phyloP scores from a whole-genome alignment of 305 asterid genomes.

The Fraxinus greggii region DNA sequence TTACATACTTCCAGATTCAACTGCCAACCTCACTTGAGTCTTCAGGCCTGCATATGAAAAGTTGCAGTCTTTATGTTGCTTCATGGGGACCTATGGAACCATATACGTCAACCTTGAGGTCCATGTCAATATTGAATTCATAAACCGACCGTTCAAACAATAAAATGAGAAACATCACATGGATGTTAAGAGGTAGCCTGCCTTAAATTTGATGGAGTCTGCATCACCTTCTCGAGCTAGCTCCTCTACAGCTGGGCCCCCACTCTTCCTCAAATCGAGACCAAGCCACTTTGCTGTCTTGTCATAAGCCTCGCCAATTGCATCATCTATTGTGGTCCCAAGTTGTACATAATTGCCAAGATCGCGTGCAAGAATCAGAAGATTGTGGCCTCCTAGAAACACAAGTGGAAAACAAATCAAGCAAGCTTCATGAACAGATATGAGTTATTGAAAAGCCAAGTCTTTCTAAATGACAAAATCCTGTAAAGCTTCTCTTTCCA shows the following conservation, averaged over 20 bases:
- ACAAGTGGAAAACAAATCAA: constrained; percentile 12
- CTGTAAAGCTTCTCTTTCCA: not conserved
- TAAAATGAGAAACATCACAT: not conserved
- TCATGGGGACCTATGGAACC: constrained; percentile 86
- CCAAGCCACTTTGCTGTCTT: constrained; percentile 99
- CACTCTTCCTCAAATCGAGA: constrained; percentile 90
- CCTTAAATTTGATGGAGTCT: constrained; percentile 62
- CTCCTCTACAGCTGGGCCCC: constrained; percentile 96
- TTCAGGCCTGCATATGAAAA: constrained; percentile 97
- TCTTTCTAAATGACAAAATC: not conserved
- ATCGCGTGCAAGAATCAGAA: constrained; percentile 85
- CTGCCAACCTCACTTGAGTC: constrained; percentile 95
- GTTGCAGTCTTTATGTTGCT: constrained; percentile 93
- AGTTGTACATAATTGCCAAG: constrained; percentile 92
- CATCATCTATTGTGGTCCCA: constrained; percentile 93
- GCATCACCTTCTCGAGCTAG: constrained; percentile 91
- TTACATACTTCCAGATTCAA: constrained; percentile 82
- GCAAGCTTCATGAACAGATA: constrained; percentile 18
- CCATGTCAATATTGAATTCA: not conserved
- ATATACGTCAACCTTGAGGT: constrained; percentile 22
- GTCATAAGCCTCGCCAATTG: constrained; percentile 97
- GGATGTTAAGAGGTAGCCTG: constrained; percentile 27
- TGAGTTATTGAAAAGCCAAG: constrained; percentile 6
- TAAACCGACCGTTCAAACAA: not conserved
- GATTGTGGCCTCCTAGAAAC: constrained; percentile 89